phyloP scores from a whole-genome alignment of 2,329 filamentous ascomycete genomes.

The Colletotrichum tabaci region DNA sequence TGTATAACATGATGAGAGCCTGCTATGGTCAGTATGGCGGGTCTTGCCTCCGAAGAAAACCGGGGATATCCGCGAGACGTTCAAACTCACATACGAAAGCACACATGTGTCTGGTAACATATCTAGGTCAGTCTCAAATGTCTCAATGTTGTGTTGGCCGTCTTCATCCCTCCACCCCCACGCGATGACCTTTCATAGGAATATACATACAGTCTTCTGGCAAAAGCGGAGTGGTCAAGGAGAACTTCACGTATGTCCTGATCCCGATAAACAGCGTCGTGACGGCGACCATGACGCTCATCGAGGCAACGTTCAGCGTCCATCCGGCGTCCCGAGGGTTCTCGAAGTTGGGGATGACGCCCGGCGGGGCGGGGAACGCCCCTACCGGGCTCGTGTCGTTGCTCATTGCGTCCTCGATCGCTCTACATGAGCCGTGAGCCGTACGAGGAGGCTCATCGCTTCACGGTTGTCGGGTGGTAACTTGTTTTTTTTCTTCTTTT shows the following conservation, averaged over 20 bases:
- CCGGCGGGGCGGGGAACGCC: slow-evolving; percentile 45
- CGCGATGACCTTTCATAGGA: not conserved
- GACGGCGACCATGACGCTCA: slow-evolving; percentile 41
- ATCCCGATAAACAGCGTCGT: slow-evolving; percentile 39
- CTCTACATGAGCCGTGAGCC: slow-evolving; percentile 26
- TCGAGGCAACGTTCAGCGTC: slow-evolving; percentile 37
- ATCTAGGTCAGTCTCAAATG: not conserved
- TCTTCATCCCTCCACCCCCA: too few species aligned
- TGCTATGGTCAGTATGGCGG: not conserved
- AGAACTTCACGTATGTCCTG: slow-evolving; percentile 44
- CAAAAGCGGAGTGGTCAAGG: slow-evolving; percentile 17
- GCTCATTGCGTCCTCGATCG: slow-evolving; percentile 31
- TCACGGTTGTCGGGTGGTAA: not conserved
- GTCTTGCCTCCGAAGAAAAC: too few species aligned
- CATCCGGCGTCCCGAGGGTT: slow-evolving; percentile 41
- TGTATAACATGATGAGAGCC: slow-evolving; percentile 26
- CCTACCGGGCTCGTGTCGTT: slow-evolving; percentile 34
- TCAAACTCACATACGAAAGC: slow-evolving; percentile 28
- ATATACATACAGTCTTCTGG: slow-evolving; percentile 31
- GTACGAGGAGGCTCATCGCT: slow-evolving; percentile 26
- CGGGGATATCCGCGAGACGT: not conserved
- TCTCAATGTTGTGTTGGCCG: too few species aligned
- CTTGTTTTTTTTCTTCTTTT: too few species aligned
- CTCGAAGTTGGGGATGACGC: slow-evolving; percentile 44
- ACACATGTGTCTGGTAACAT: slow-evolving; percentile 31